phyloP scores from a whole-genome alignment of 1,284 basidiomycete genomes.

The Tausonia pullulans region DNA sequence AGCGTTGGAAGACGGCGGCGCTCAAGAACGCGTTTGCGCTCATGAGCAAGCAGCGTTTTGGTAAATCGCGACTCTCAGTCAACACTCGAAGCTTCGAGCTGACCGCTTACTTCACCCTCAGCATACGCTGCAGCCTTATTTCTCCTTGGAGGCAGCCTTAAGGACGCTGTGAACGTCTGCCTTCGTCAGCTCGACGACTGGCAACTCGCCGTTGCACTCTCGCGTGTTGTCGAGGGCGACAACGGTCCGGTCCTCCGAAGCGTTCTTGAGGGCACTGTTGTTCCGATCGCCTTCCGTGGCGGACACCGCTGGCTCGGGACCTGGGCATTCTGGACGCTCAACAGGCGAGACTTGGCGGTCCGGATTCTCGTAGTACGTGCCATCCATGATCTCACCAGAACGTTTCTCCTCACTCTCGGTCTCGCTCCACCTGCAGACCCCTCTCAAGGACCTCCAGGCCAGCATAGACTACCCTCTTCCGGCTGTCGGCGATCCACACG shows the following conservation, averaged over 20 bases:
- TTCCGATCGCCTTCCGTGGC: slow-evolving; percentile 70
- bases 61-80: slow-evolving; percentile 38
- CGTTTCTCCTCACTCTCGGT: background rate
- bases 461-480: slow-evolving; percentile 42
- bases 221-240: slow-evolving; percentile 70
- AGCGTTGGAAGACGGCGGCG: slow-evolving; percentile 85
- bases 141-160: slow-evolving; percentile 73
- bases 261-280: slow-evolving; percentile 59
- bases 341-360: slow-evolving; percentile 72
- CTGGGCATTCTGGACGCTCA: slow-evolving; percentile 90
- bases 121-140: slow-evolving; percentile 98
- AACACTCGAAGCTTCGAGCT: background rate
- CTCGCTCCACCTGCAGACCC: slow-evolving; percentile 46
- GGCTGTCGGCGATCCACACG: slow-evolving; percentile 69
- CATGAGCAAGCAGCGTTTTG: slow-evolving; percentile 80
- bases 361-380: slow-evolving; percentile 60
- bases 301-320: slow-evolving; percentile 93
- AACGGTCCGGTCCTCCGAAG: slow-evolving; percentile 64
- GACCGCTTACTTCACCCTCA: slow-evolving; percentile 26
- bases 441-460: slow-evolving; percentile 55
- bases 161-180: slow-evolving; percentile 87
- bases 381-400: background rate
- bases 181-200: slow-evolving; percentile 78
- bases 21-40: slow-evolving; percentile 94
- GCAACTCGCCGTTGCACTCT: slow-evolving; percentile 76